Evolutionary conservation across 352 stramenopile genomes (phyloP), one percentile per base, ranked within the genome.

Genomic region (Phytophthora melonis): DNA sequence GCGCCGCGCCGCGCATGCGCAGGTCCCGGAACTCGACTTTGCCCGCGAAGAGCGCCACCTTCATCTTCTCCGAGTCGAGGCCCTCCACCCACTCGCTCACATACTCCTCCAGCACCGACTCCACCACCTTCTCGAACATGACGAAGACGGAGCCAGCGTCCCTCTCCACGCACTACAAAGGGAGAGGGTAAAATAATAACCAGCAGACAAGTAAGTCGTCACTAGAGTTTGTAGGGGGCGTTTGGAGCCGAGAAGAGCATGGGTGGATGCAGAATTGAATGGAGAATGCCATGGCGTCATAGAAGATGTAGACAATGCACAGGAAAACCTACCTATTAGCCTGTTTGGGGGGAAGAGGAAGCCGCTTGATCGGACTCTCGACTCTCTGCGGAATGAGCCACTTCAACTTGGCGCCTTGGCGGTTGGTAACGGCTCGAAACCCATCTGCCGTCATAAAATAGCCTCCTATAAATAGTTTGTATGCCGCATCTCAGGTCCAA

Each of bases 81-180:
- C 87, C 90, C 36, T 95, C 90, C 66, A 96, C 80, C 87, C 90
- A 96, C 72, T 93, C 88, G 11, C 86, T 94, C 55, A 96, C 82
- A 64, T 96, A 95, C 79, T 96, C 88, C 65, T 92, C 90, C 49
- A 96, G 68, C 50, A 96, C 84, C 21, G 88, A 93, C 60, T 96
- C 88, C 61, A 96, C 79, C 9, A 94, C 80, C 64, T 93, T 94
- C 75, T 95, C 88, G 75, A 97, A 93, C 90, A 97, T 97, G 27
- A 32, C 34, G 27, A 43, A 23, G 32, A 11, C 32, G 8, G 2
- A 36, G 32, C 32, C 32, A 36, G 13, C 13, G 25, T 9, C n/a
- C 27, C 32, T 30, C 4, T 14, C 47, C 23, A 18, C 58, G 2
- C 19, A 54, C n/a, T 54, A 9, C 25, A 16, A 11, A 23, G 45